Conservation (phyloP, 257 asterid genomes). For the Fraxinus pennsylvanica region DNA sequence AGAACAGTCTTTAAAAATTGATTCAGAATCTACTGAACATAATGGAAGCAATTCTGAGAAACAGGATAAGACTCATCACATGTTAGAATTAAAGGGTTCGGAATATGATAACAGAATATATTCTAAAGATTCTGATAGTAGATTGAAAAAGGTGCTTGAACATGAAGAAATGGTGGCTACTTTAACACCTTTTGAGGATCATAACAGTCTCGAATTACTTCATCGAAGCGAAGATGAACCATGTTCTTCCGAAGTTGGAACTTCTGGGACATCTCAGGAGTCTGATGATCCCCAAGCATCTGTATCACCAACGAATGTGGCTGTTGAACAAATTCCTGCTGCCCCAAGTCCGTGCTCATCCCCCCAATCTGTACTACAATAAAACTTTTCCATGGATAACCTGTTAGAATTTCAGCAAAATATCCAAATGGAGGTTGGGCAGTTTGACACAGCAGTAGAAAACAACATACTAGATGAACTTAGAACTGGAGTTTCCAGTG, state of each 20-base stretch:
- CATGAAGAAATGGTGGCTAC: constrained; percentile 9
- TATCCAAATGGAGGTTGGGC: constrained; percentile 33
- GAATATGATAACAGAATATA: constrained; percentile 11
- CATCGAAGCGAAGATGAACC: constrained; percentile 22
- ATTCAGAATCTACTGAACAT: constrained; percentile 18
- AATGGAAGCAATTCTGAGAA: constrained; percentile 2
- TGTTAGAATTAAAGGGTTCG: constrained; percentile 3
- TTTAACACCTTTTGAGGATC: constrained; percentile 17
- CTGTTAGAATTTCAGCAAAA: constrained; percentile 41
- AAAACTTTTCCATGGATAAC: constrained; percentile 40
- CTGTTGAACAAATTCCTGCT: constrained; percentile 31
- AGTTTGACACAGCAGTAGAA: constrained; percentile 17
- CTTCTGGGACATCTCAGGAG: constrained; percentile 11
- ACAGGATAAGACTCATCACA: constrained; percentile 17
- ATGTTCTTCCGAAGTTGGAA: constrained; percentile 10
- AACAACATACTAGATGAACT: constrained; percentile 12
- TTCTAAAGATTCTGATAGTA: constrained; percentile 21
- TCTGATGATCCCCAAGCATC: constrained; percentile 22
- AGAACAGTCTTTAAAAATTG: constrained; percentile 6
- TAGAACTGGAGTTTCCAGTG: constrained; percentile 20
- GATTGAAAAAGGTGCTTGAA: neutral
- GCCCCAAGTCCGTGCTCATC: constrained; percentile 38
- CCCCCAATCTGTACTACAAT: constrained; percentile 59
- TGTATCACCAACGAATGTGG: constrained; percentile 17
- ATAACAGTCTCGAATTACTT: constrained; percentile 18